Evolutionary conservation across 1,284 basidiomycete species (phyloP).

Genomic region (Gastroboletus turbinatus): DNA sequence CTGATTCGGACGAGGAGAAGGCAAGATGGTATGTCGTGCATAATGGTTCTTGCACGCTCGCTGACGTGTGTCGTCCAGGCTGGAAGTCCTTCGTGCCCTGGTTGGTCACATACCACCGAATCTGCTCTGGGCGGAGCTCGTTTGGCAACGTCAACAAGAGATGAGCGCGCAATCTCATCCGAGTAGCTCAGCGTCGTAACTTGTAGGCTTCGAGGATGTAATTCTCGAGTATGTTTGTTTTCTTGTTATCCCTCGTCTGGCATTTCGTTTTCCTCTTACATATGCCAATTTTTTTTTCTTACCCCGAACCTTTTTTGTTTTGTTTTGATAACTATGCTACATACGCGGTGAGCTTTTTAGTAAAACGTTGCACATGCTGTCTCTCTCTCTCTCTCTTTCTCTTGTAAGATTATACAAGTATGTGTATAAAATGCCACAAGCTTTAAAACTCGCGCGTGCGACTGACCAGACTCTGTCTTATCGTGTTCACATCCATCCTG

Average conservation of each 20-base stretch:
- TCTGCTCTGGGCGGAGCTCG: constrained; percentile 86
- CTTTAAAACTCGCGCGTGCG: neutral
- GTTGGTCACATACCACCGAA: constrained; percentile 87
- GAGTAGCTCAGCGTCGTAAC: constrained; percentile 7
- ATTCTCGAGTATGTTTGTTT: neutral
- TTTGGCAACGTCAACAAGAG: constrained; percentile 74
- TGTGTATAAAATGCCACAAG: constrained; percentile 14
- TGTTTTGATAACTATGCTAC: constrained; percentile 25
- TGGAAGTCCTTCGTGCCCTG: constrained; percentile 76
- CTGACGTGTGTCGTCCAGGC: constrained; percentile 47
- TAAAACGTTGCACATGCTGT: constrained; percentile 13
- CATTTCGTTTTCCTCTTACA: constrained; percentile 8
- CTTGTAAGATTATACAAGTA: constrained; percentile 21
- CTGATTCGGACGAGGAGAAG: constrained; percentile 90
- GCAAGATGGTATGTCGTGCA: constrained; percentile 69
- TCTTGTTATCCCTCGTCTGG: constrained; percentile 5
- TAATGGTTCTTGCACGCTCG: neutral
- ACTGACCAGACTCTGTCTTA: neutral
- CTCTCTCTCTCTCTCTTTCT: neutral
- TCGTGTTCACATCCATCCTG: too few relatives aligned
- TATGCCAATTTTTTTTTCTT: neutral
- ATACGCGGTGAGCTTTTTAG: constrained; percentile 2
- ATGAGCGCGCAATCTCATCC: constrained; percentile 23
- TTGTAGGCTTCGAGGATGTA: neutral
- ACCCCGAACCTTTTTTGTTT: constrained; percentile 4